Base-by-base conservation (phyloP, 2,329 filamentous ascomycete genomes). In the Fusarium pseudograminearum region DNA sequence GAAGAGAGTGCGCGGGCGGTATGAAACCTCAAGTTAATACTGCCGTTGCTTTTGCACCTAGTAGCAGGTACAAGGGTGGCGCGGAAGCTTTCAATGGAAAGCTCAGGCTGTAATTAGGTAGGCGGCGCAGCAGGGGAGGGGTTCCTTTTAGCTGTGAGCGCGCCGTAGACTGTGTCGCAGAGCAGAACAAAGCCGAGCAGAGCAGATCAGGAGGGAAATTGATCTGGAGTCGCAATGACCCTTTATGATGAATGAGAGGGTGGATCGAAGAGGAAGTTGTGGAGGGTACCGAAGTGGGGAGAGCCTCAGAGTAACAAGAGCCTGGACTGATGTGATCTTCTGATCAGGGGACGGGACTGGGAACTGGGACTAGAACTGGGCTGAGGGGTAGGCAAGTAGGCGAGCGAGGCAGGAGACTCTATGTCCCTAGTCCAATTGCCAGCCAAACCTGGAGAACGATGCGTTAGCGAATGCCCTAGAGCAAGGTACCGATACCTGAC, bases 401-500 rank as follows among this genome's bases (percentile, higher is more conserved):
- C 30, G 48, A 52, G 48, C 34, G 47, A 57, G 56, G 63, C 48
- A 59, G 67, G 44, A 70, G 62, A 64, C 62, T 58, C 50, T 70
- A 50, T 67, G 67, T 60, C 56, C 67, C 67, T 54, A 68, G 67
- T 70, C 55, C 58, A 55, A 54, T 68, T 71, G 48, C 67, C 67
- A 70, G 67, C 64, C 67, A 71, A 65, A 68, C 67, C 67, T 70
- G 67, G 67, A 70, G 67, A 61, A 70, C 38, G 38, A 65, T 70
- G 67, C 54, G 67, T 70, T 70, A 70, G 67, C 63, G 63, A 70
- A 56, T 64, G 54, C 58, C 67, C 67, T 70, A 70, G 67, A 70
- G 67, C 67, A 70, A 70, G 67, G 67, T 70, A 70, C 67, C 67
- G 58, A 71, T 71, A 70, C 67, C 45, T 51, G 63, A 65, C 38